Percentiles rank a stretch among this genome's conserved stretches.
These are phyloP conservation scores for Melocanna baccifera DNA, from an alignment of 176 grass and related monocot genomes.

Conservation along the genomic window DNA sequence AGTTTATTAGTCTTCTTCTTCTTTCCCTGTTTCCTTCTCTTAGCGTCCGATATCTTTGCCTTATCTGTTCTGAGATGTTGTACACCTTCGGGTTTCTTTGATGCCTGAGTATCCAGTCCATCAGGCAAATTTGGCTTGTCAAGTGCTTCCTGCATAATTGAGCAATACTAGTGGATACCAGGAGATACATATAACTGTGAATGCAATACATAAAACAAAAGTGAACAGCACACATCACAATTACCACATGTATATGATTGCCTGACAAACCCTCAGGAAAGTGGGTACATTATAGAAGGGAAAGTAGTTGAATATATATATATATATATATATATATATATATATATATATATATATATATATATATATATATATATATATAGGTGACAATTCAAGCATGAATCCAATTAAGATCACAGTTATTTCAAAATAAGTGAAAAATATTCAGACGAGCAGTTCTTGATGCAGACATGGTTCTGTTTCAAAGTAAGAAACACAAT, in stretches of 20 bases:
- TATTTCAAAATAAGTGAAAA: neutral
- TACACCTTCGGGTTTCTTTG: conserved; percentile 25
- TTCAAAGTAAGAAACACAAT: neutral
- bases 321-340: neutral
- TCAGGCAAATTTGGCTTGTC: conserved; percentile 4
- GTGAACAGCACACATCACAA: neutral
- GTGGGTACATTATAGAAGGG: neutral
- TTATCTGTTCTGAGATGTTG: conserved; percentile 7
- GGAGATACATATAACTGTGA: neutral
- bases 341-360: neutral
- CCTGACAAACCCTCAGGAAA: neutral
- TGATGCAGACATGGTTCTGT: too few relatives aligned
- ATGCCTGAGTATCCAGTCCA: conserved; percentile 26
- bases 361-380: neutral
- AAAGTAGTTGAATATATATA: neutral
- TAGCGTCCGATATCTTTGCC: conserved; percentile 8
- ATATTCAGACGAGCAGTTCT: neutral
- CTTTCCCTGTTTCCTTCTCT: conserved; percentile 30
- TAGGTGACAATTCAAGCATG: neutral
- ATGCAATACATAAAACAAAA: neutral
- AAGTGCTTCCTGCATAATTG: conserved; percentile 30
- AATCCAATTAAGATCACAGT: neutral
- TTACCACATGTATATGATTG: neutral
- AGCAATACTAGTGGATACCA: conserved; percentile 13
- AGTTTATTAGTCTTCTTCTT: conserved; percentile 12